These are phyloP conservation scores for Boletus semigastroideus DNA, from an alignment of 1,284 basidiomycete species.

Conservation along the genomic window DNA sequence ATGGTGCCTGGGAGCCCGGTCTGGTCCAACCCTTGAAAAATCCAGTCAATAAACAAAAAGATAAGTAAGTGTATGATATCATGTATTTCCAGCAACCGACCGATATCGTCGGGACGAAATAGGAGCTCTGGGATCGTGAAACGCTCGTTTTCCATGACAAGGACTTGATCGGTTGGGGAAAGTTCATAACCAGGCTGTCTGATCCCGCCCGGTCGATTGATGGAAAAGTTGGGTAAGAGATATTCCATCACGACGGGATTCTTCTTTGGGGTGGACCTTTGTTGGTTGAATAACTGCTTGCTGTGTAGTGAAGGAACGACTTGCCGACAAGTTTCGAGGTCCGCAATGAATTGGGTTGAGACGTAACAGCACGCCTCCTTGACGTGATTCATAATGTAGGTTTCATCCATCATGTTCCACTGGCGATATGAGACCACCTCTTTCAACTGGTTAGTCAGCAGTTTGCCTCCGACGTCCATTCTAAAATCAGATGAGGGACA, in stretches of 20 bases:
- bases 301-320: constrained; percentile 29
- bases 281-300: constrained; percentile 19
- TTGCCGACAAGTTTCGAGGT: constrained; percentile 81
- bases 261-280: constrained; percentile 46
- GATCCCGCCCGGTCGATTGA: constrained; percentile 68
- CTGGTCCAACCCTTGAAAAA: constrained; percentile 71
- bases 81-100: constrained; percentile 42
- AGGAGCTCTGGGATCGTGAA: constrained; percentile 88
- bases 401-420: constrained; percentile 98
- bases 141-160: constrained; percentile 87
- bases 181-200: constrained; percentile 53
- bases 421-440: constrained; percentile 92
- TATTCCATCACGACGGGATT: constrained; percentile 85
- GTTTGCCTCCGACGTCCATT: constrained; percentile 91
- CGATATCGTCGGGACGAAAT: constrained; percentile 87
- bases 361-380: constrained; percentile 90
- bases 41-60: constrained; percentile 5
- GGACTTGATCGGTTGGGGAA: constrained; percentile 70
- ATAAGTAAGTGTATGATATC: constrained; percentile 7
- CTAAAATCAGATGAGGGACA: constrained; percentile 49
- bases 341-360: constrained; percentile 67
- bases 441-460: constrained; percentile 93
- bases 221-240: constrained; percentile 84
- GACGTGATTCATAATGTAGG: constrained; percentile 87
- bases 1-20: constrained; percentile 76